Evolutionary conservation across 208 protist species (phyloP), one percentile per base, ranked within the genome.

Genomic region (Wallacemonas sp.): DNA sequence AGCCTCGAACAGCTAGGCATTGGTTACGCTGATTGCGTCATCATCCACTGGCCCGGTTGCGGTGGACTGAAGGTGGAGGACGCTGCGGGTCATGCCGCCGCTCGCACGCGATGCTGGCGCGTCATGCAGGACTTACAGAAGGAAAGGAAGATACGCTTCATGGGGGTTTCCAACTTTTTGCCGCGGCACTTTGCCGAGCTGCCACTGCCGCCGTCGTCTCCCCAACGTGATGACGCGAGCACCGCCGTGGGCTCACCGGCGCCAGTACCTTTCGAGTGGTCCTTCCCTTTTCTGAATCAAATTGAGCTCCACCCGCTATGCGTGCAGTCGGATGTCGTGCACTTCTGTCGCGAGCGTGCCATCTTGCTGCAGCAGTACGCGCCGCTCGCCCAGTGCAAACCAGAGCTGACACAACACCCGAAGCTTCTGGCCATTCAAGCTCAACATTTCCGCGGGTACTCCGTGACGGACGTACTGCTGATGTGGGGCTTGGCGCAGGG

Each of bases 231-330:
- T 8, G 53, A 42, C 15, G 41, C 12, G n/a, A 2, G 19, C 22
- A 39, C 24, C 66, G 2, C 66, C 71, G 15, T 6, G 33, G 59
- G 60, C 37, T n/a, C 24, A 46, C 39, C 29, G 30, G 36, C 41
- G n/a, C 41, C 58, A 13, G 48, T 17, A 27, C 36, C 27, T n/a
- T 57, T 24, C 10, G 19, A 1, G 44, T 53, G 29, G 8, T 13
- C 27, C 21, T 24, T 37, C 4, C 81, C 85, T 0, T 42, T 78
- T 3, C 29, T 96, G 10, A 92, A 96, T 60, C 91, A 96, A 30
- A 86, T 96, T 53, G 91, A 96, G 61, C 70, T 96, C n/a, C 87
- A 96, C 58, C 87, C 87, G 21, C 66, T 96, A 3, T 93, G 91
- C 58, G 26, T 78, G 21, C 91, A 93, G 67, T 29, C 46, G 6